Evolutionary conservation across 352 stramenopile genomes (phyloP), one percentile per base, ranked within the genome.

Genomic region (Thraustotheca clavata): DNA sequence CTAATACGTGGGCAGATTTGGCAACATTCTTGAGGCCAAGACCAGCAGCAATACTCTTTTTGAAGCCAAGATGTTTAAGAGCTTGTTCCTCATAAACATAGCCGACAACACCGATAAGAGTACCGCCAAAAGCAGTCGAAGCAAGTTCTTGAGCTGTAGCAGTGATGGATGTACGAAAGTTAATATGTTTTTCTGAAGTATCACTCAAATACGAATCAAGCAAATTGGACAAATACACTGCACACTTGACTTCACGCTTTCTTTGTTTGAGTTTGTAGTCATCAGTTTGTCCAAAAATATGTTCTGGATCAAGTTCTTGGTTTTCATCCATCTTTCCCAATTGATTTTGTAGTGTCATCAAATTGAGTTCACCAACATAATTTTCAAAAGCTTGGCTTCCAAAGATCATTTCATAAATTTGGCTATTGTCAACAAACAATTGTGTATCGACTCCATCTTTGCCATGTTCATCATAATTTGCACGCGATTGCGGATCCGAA

Each of bases 321-420:
- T 61, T 68, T 1, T 50, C 46, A 49, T 55, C 71, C 60, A 91
- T 71, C 57, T 82, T 76, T 9, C 68, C 48, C 33, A 73, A 73
- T 57, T 87, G 75, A 31, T 68, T 71, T 18, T 80, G 77, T 62
- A 70, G 73, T 11, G 74, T 86, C 24, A 78, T 73, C 20, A 83
- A 76, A 9, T 85, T 75, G 32, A 92, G 67, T 24, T 78, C 68
- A 49, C 86, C 86, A 46, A 89, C 48, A 57, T 84, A 88, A 61
- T 83, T 61, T 47, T 79, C 71, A 59, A 94, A 94, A 60, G 87
- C 79, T 59, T 91, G 81, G 39, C 69, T 84, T 34, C 86, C 86
- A 73, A 94, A 94, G 43, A 94, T 74, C 69, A 91, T 90, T 34
- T 84, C 77, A 69, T 88, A 91, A 11, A 26, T 76, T 59, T 38